Evolutionary conservation across 768 basidiomycete genomes (phyloP).

Genomic region (Leccinum sublutescens): DNA sequence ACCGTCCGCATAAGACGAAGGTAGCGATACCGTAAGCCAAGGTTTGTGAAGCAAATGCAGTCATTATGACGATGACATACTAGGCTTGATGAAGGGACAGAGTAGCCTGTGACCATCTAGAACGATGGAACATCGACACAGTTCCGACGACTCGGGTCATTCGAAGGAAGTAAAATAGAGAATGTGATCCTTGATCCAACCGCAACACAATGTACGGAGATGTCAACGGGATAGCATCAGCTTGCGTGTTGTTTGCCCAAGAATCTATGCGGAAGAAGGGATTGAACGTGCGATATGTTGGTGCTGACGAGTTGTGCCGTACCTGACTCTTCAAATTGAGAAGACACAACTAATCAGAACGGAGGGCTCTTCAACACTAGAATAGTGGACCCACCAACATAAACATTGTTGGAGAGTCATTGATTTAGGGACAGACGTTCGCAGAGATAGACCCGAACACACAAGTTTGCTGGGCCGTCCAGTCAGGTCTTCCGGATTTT

Average conservation of each 20-base stretch:
- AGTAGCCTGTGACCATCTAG: not conserved
- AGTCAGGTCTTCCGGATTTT: not conserved
- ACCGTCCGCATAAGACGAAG: not conserved
- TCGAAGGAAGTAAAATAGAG: not conserved
- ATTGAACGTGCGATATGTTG: not conserved
- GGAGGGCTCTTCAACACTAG: not conserved
- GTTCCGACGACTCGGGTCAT: not conserved
- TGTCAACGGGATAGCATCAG: not conserved
- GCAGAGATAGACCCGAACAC: not conserved
- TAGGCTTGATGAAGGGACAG: not conserved
- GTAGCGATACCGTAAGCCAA: not conserved
- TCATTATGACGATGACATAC: not conserved
- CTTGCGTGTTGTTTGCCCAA: not conserved
- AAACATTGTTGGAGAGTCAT: not conserved
- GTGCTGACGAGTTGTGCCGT: not conserved
- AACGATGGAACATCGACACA: not conserved
- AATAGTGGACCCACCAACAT: conserved; percentile 10
- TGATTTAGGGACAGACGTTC: not conserved
- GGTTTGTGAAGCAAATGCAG: not conserved
- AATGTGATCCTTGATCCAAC: not conserved
- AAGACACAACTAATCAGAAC: not conserved
- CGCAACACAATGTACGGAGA: not conserved
- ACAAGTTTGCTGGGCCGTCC: not conserved
- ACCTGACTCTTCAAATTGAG: not conserved
- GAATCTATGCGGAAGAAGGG: not conserved